Evolutionary conservation across 2,329 filamentous ascomycete genomes (phyloP).

Genomic region (Alternaria gansuensis): DNA sequence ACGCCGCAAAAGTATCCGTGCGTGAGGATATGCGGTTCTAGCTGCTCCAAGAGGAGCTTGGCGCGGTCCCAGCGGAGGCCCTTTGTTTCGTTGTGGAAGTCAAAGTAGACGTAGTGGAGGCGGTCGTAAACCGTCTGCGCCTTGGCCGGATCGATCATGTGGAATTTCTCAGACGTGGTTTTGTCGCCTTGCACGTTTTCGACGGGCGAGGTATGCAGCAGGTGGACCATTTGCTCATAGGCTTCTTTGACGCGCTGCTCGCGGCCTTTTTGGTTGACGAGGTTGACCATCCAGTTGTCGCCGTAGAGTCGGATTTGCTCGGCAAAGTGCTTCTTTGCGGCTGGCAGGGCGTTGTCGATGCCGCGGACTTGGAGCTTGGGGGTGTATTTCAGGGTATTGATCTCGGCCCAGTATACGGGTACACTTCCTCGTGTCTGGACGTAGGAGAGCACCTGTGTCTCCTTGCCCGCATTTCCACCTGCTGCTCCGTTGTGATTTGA

Average conservation of each 20-base stretch:
- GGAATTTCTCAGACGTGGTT: constrained; percentile 80
- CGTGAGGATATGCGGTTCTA: constrained; percentile 76
- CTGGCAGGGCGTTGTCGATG: constrained; percentile 79
- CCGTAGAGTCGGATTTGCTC: constrained; percentile 95
- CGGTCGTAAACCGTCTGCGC: constrained; percentile 75
- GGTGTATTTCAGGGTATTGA: constrained; percentile 91
- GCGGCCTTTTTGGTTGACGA: constrained; percentile 95
- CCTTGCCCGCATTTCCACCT: constrained; percentile 67
- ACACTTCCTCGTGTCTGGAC: constrained; percentile 97
- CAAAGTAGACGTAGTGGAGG: constrained; percentile 96
- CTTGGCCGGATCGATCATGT: constrained; percentile 72
- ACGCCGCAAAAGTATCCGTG: constrained; percentile 94
- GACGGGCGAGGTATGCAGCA: constrained; percentile 73
- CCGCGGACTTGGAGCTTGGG: constrained; percentile 88
- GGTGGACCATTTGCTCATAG: constrained; percentile 88
- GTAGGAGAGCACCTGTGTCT: constrained; percentile 90
- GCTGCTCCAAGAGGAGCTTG: constrained; percentile 81
- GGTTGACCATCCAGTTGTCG: constrained; percentile 95
- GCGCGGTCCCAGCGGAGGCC: constrained; percentile 93
- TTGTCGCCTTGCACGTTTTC: constrained; percentile 72
- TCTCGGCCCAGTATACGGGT: constrained; percentile 93
- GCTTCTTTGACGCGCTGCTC: constrained; percentile 90
- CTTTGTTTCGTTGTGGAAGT: constrained; percentile 98
- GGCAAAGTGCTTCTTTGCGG: constrained; percentile 86
- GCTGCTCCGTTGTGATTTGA: constrained; percentile 75